These are phyloP conservation scores for Ceratobasidium sp. DNA, from an alignment of 1,284 basidiomycete species.

Conservation along the genomic window DNA sequence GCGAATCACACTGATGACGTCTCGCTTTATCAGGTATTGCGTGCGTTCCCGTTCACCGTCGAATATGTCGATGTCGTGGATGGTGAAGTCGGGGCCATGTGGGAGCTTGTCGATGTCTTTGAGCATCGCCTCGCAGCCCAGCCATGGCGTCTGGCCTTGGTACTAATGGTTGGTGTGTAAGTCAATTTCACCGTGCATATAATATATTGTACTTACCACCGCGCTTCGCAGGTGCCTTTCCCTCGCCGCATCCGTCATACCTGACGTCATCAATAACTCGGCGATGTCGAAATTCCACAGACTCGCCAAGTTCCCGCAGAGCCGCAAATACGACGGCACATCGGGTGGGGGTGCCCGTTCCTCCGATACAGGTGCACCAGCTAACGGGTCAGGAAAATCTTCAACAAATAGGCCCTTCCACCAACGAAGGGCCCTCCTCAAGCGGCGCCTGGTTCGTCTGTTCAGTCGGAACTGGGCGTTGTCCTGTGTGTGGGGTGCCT, in stretches of 20 bases:
- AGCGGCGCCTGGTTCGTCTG: background rate
- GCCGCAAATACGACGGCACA: background rate
- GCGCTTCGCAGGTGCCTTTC: conserved; percentile 3
- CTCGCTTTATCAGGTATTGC: background rate
- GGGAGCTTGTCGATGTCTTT: background rate
- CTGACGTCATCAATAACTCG: conserved; percentile 25
- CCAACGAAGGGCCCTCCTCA: background rate
- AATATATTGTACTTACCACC: background rate
- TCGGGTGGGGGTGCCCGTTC: background rate
- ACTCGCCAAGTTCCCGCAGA: background rate
- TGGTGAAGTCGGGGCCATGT: background rate
- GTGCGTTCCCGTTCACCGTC: no score
- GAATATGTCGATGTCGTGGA: background rate
- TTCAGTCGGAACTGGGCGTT: no score
- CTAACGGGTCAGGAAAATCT: conserved; percentile 5
- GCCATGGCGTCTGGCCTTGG: background rate
- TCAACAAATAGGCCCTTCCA: background rate
- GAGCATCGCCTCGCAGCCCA: background rate
- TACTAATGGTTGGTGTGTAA: no score
- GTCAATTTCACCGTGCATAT: background rate
- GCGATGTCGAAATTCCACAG: background rate
- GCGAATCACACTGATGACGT: background rate
- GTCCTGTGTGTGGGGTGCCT: no score
- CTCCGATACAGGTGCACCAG: conserved; percentile 6
- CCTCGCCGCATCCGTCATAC: conserved; percentile 1